phyloP scores from a whole-genome alignment of 108 stramenopile species.

The Ochromonas danica region DNA sequence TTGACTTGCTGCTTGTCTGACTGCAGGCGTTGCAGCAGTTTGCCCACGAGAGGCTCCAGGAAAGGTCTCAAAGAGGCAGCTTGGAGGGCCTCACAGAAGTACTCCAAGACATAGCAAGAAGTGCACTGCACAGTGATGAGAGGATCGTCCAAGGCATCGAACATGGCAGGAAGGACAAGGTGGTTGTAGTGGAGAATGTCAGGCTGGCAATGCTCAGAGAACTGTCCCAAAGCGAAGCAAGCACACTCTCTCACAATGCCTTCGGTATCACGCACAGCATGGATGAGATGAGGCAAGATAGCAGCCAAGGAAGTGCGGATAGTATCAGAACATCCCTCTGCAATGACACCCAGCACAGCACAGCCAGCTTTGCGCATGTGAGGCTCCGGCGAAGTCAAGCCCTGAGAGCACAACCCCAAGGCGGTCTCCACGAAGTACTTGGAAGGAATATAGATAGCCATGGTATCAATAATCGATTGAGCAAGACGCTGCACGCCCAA shows the following conservation, averaged over 20 bases:
- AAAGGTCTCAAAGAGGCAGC: conserved; percentile 83
- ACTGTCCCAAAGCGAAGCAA: conserved; percentile 93
- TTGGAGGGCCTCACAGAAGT: conserved; percentile 95
- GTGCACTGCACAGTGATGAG: conserved; percentile 80
- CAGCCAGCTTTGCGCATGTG: conserved; percentile 89
- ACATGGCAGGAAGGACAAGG: conserved; percentile 89
- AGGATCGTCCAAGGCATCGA: conserved; percentile 81
- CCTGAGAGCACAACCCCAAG: conserved; percentile 73
- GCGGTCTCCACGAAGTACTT: conserved; percentile 86
- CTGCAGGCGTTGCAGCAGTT: conserved; percentile 80
- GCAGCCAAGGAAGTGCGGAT: conserved; percentile 65
- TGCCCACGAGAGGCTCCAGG: conserved; percentile 78
- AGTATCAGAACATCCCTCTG: conserved; percentile 83
- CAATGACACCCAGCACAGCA: conserved; percentile 89
- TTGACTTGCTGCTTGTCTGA: conserved; percentile 84
- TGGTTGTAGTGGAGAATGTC: conserved; percentile 81
- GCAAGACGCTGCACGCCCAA: conserved; percentile 77
- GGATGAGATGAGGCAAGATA: conserved; percentile 74
- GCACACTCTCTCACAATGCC: conserved; percentile 88
- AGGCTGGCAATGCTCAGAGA: conserved; percentile 95
- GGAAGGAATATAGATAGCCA: conserved; percentile 90
- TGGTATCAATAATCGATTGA: conserved; percentile 86
- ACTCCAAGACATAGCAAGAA: conserved; percentile 94
- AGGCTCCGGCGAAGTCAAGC: conserved; percentile 67
- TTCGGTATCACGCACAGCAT: conserved; percentile 74